These are phyloP conservation scores for Turnera subulata DNA, from an alignment of 345 rosid species.

Conservation along the genomic window DNA sequence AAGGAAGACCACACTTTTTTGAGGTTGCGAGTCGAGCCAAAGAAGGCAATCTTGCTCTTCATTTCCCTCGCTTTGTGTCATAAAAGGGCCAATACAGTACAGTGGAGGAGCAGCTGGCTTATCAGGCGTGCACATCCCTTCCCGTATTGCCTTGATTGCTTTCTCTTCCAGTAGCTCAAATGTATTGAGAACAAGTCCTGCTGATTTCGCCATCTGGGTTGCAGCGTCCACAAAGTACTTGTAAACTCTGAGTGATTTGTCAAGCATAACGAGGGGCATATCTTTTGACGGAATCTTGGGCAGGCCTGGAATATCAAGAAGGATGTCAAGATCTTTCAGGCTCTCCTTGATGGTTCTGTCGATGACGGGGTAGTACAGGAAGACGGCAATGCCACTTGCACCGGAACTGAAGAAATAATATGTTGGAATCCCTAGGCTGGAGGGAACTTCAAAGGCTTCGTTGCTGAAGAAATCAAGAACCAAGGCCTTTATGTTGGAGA, in stretches of 20 bases:
- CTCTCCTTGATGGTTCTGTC: conserved; percentile 27
- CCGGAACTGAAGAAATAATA: conserved; percentile 45
- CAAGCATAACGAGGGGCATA: conserved; percentile 23
- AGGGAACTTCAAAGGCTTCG: conserved; percentile 24
- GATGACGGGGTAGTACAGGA: conserved; percentile 31
- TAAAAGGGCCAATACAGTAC: conserved; percentile 35
- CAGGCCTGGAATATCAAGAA: conserved; percentile 38
- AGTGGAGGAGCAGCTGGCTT: conserved; percentile 22
- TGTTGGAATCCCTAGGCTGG: conserved; percentile 34
- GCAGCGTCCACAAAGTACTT: conserved; percentile 15
- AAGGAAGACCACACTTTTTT: conserved; percentile 30
- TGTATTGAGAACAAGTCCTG: conserved; percentile 32
- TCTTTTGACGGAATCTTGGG: conserved; percentile 31
- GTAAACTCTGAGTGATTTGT: conserved; percentile 29
- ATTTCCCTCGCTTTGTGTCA: background rate
- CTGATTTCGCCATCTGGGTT: conserved; percentile 18
- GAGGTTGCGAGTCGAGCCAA: conserved; percentile 37
- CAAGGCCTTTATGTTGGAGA: conserved; percentile 28
- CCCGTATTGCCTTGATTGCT: conserved; percentile 17
- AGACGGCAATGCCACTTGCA: conserved; percentile 30
- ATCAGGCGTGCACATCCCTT: conserved; percentile 26
- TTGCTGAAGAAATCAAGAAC: conserved; percentile 49
- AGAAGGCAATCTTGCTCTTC: conserved; percentile 18
- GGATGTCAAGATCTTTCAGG: conserved; percentile 33
- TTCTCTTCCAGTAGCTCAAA: conserved; percentile 30